Percentiles rank a stretch among this genome's conserved stretches.
Conservation (phyloP, 352 stramenopile species). For the Aphanomyces cochlioides region DNA sequence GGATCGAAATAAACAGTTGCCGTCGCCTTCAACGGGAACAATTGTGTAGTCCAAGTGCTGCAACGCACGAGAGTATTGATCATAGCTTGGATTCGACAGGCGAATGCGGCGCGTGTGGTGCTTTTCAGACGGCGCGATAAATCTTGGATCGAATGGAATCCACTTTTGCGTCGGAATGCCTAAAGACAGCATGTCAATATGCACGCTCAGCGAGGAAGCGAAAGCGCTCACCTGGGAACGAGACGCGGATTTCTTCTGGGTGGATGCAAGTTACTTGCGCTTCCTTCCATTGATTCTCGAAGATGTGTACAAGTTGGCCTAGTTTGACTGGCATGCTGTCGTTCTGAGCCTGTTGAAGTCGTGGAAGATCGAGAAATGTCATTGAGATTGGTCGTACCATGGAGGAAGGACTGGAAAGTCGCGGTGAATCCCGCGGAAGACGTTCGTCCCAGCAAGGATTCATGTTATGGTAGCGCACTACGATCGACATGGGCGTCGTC, state of each 20-base stretch:
- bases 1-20: conserved; percentile 97
- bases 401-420: conserved; percentile 50
- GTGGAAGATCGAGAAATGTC: not conserved
- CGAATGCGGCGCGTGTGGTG: conserved; percentile 7
- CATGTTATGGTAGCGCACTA: conserved; percentile 79
- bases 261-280: conserved; percentile 50
- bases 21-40: conserved; percentile 88
- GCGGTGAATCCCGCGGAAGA: conserved; percentile 57
- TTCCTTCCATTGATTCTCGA: conserved; percentile 56
- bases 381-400: conserved; percentile 39
- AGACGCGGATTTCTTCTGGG: conserved; percentile 49
- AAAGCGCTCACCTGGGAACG: not conserved
- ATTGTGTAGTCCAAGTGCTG: conserved; percentile 45
- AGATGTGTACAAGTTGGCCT: conserved; percentile 67
- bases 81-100: conserved; percentile 39
- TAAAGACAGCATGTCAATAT: conserved; percentile 30
- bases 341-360: conserved; percentile 41
- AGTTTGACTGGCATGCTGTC: conserved; percentile 58
- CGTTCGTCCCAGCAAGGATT: conserved; percentile 69
- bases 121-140: not conserved
- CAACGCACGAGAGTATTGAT: conserved; percentile 63
- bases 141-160: conserved; percentile 4
- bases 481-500: conserved; percentile 31
- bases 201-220: conserved; percentile 60
- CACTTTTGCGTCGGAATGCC: not conserved